Evolutionary conservation across 2,329 filamentous ascomycete genomes (phyloP).

Genomic region (Shiraia bambusicola): DNA sequence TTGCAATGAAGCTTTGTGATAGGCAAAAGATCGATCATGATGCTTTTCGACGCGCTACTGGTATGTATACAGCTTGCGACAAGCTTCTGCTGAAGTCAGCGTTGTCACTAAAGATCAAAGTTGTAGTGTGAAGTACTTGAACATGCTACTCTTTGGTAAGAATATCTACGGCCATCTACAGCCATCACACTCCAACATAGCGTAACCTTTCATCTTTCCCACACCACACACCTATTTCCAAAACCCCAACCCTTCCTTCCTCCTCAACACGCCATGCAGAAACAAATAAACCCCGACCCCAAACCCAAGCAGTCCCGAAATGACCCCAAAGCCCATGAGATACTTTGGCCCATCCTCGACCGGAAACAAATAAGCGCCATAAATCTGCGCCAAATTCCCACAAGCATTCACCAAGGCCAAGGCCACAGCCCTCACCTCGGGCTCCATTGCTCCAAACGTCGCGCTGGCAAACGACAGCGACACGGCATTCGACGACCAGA

Average conservation of each 20-base stretch:
- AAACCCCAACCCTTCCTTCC: slow-evolving; percentile 22
- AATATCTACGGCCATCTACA: too few relatives aligned
- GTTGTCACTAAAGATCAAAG: too few relatives aligned
- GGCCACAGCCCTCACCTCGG: slow-evolving; percentile 54
- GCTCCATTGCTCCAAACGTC: slow-evolving; percentile 53
- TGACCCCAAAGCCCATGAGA: slow-evolving; percentile 38
- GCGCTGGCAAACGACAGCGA: slow-evolving; percentile 55
- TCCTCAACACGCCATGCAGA: slow-evolving; percentile 32
- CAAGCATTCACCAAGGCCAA: slow-evolving; percentile 57
- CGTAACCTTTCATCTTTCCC: neutral
- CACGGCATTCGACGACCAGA: slow-evolving; percentile 57
- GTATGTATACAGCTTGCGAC: too few relatives aligned
- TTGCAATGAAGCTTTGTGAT: too few relatives aligned
- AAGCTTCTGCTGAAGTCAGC: too few relatives aligned
- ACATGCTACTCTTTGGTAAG: too few relatives aligned
- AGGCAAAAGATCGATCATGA: too few relatives aligned
- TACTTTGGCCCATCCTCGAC: slow-evolving; percentile 50
- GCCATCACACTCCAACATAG: too few relatives aligned
- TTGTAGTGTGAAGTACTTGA: too few relatives aligned
- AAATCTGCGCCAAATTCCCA: slow-evolving; percentile 59
- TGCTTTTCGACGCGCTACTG: too few relatives aligned
- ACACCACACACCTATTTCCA: slow-evolving; percentile 1
- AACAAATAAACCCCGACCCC: slow-evolving; percentile 31
- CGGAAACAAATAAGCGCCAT: slow-evolving; percentile 57
- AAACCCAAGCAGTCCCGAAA: slow-evolving; percentile 36